Percentiles rank a stretch among this genome's conserved stretches.
These are phyloP conservation scores for Phaseolus coccineus DNA, from an alignment of 331 rosid genomes.

Conservation along the genomic window DNA sequence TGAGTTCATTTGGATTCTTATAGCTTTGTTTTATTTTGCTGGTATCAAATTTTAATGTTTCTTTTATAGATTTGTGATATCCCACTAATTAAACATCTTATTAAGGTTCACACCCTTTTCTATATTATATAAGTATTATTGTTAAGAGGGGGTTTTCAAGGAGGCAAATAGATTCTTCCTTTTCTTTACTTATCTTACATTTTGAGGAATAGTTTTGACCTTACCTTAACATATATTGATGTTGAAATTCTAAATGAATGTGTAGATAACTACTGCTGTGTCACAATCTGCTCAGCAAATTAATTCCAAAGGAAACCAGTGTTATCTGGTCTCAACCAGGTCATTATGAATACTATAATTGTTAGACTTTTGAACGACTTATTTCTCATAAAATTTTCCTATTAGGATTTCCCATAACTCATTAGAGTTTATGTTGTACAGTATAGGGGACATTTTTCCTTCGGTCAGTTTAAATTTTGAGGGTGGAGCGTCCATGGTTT, in stretches of 20 bases:
- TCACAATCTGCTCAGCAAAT: conserved; percentile 67
- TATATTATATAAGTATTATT: neutral
- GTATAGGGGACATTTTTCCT: conserved; percentile 78
- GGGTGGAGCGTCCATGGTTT: conserved; percentile 84
- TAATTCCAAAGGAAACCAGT: conserved; percentile 78
- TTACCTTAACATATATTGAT: conserved; percentile 11
- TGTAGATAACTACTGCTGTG: conserved; percentile 73
- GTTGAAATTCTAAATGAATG: conserved; percentile 42
- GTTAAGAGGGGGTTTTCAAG: conserved; percentile 1
- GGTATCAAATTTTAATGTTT: neutral
- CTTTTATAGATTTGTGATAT: neutral
- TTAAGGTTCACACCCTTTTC: conserved; percentile 2
- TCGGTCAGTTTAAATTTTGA: conserved; percentile 84
- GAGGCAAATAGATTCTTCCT: conserved; percentile 31
- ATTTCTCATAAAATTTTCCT: conserved; percentile 11
- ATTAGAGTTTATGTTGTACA: conserved; percentile 55
- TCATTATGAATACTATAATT: conserved; percentile 46
- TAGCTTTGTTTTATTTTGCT: conserved; percentile 4
- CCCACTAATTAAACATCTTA: conserved; percentile 27
- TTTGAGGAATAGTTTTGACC: conserved; percentile 23
- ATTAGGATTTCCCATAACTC: conserved; percentile 36
- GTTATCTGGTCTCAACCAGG: conserved; percentile 83
- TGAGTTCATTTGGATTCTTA: conserved; percentile 34
- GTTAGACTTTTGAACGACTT: conserved; percentile 15
- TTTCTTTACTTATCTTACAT: conserved; percentile 27